Evolutionary conservation across 768 basidiomycete species (phyloP), one percentile per base, ranked within the genome.

Genomic region (Boletales sp.): DNA sequence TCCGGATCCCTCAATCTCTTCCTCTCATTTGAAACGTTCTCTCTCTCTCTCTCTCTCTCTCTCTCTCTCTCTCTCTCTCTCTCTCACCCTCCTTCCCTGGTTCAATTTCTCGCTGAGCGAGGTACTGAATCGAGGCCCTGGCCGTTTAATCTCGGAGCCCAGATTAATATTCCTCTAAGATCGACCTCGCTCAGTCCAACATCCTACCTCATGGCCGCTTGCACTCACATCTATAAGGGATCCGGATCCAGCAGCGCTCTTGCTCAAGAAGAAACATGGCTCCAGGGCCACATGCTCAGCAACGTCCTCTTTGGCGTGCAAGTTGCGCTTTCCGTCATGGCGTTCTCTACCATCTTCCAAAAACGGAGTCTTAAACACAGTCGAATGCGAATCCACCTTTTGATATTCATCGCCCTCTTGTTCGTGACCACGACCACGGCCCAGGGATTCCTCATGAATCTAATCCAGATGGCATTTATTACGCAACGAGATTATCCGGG

Each of bases 401-500:
- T 47, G 19, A 42, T 58, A 12, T 58, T 47, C 37, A 45, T 54
- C 12, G 43, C 43, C 13, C 4, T 42, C 31, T 8, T 43, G 6
- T 45, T 58, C 48, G 13, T 50, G 15, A 34, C 59, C 12, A 37
- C 48, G 2, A 63, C 62, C 5, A 18, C 63, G 17, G 63, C 51
- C 38, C 47, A 64, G 50, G 14, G 46, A 11, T 27, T 48, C 8
- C 48, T 55, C 12, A 49, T 62, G 1, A 45, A 60, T 15, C 60
- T 68, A 37, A 57, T 57, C 0, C 65, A 67, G 30, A 53, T 66
- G 46, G 52, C 58, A 0, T 70, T 69, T 45, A 60, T 71, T 38
- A 62, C 71, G 45, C 42, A 62, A 40, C 61, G 70, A 5, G 56
- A 69, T 40, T 70, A 59, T 31, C 63, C 63, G 0, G 67, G 67